Conservation (phyloP, 495 filamentous ascomycete species). For the Penicillium canescens region DNA sequence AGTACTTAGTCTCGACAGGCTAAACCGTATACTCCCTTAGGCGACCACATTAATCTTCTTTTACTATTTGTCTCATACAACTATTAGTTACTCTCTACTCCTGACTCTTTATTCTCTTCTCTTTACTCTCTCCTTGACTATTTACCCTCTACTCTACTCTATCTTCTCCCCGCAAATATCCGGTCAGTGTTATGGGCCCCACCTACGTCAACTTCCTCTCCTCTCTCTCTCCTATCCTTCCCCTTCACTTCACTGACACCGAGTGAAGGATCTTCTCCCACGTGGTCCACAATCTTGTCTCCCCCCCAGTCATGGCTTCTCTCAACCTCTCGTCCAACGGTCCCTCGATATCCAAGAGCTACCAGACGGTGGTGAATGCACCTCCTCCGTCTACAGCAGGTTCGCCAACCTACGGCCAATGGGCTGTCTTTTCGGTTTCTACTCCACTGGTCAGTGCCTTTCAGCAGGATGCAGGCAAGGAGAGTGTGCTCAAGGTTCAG, state of each 20-base stretch:
- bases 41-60: neutral
- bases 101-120: neutral
- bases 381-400: conserved; percentile 61
- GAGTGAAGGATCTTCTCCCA: neutral
- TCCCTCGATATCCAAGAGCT: conserved; percentile 88
- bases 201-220: conserved; percentile 10
- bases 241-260: neutral
- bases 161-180: neutral
- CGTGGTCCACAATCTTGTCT: neutral
- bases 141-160: neutral
- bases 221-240: neutral
- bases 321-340: conserved; percentile 91
- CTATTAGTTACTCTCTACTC: neutral
- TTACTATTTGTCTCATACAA: no score
- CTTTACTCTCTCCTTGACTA: neutral
- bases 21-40: neutral
- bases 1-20: no score
- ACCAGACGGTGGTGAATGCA: conserved; percentile 81
- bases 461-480: conserved; percentile 79
- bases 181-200: conserved; percentile 2
- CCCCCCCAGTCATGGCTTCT: conserved; percentile 67
- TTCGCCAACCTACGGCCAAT: conserved; percentile 75
- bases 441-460: conserved; percentile 89
- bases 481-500: conserved; percentile 93
- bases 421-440: conserved; percentile 90